Evolutionary conservation across 2,329 filamentous ascomycete genomes (phyloP).

Genomic region (Dothistroma pini): DNA sequence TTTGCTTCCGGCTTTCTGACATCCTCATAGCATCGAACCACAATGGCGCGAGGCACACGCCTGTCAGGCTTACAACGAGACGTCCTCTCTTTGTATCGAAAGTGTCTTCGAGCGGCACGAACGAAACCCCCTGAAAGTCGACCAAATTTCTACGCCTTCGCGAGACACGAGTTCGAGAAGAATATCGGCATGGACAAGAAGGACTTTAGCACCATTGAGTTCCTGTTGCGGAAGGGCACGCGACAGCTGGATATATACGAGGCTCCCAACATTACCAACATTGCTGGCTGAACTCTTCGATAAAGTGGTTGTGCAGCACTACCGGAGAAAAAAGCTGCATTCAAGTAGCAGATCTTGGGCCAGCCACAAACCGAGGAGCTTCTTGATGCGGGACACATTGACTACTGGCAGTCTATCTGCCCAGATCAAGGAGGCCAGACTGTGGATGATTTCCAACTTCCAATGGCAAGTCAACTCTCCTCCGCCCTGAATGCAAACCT

Average conservation of each 20-base stretch:
- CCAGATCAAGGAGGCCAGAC: too few relatives aligned
- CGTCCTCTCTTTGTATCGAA: constrained; percentile 79
- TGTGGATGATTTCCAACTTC: too few relatives aligned
- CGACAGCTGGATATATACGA: constrained; percentile 79
- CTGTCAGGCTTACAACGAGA: constrained; percentile 88
- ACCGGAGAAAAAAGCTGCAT: too few relatives aligned
- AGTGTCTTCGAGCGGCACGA: constrained; percentile 75
- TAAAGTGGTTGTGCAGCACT: neutral
- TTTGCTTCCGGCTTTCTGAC: neutral
- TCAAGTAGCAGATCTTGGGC: too few relatives aligned
- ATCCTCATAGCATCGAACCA: neutral
- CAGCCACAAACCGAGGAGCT: too few relatives aligned
- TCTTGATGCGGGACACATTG: too few relatives aligned
- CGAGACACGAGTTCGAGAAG: constrained; percentile 66
- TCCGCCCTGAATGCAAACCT: neutral
- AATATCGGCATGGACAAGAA: constrained; percentile 68
- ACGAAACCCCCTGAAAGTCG: constrained; percentile 62
- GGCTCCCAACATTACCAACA: constrained; percentile 75
- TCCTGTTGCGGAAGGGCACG: constrained; percentile 73
- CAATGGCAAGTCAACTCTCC: neutral
- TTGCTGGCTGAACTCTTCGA: constrained; percentile 38
- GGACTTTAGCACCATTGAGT: constrained; percentile 83
- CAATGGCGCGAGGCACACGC: constrained; percentile 38
- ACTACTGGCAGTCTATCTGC: too few relatives aligned
- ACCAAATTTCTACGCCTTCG: constrained; percentile 34